Conservation (phyloP, 257 asterid genomes). For the Solanum piurae region DNA sequence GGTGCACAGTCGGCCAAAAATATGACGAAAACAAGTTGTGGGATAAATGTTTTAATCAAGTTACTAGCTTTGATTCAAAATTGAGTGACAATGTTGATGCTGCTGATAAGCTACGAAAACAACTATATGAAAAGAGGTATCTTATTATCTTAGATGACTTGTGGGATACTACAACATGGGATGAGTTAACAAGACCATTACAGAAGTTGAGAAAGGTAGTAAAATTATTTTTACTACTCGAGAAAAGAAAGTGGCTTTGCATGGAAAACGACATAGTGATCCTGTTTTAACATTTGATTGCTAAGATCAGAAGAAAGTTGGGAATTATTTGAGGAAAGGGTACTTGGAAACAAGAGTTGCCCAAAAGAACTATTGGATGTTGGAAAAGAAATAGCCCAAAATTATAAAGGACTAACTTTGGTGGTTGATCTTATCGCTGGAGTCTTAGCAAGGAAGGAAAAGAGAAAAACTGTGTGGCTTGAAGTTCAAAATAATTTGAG, state of each 20-base stretch:
- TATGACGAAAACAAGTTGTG: background rate
- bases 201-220: background rate
- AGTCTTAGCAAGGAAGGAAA: no score
- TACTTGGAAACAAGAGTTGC: background rate
- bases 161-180: background rate
- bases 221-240: background rate
- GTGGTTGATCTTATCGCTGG: no score
- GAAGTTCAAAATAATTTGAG: no score
- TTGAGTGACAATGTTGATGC: background rate
- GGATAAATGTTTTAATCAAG: background rate
- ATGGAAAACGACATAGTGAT: background rate
- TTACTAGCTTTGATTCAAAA: background rate
- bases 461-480: no score
- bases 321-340: background rate
- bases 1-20: background rate
- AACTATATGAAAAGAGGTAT: background rate
- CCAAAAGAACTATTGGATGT: background rate
- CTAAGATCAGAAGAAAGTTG: no score
- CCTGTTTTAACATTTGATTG: background rate
- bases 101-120: background rate
- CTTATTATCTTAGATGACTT: background rate
- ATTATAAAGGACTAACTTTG: no score
- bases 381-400: background rate
- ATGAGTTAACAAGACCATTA: background rate
- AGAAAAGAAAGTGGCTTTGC: background rate